Percentiles rank a stretch among this genome's conserved stretches.
These are phyloP conservation scores for Talaromyces thailandensis DNA, from an alignment of 495 filamentous ascomycete species.

Conservation along the genomic window DNA sequence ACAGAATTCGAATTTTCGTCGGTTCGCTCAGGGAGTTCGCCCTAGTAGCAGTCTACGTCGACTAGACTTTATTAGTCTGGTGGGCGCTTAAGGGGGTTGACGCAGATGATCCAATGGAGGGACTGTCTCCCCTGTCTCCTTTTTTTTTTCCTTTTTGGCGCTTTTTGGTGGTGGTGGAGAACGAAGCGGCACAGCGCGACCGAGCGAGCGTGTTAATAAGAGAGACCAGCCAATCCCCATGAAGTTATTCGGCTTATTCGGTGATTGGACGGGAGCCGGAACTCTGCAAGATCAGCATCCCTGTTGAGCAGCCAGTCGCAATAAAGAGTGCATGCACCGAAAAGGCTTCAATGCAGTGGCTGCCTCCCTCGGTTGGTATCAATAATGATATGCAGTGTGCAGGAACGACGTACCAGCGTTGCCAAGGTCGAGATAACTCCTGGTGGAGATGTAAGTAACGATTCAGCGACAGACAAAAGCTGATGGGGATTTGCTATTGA, in stretches of 20 bases:
- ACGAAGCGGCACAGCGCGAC: not conserved
- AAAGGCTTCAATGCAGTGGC: not conserved
- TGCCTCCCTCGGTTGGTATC: not conserved
- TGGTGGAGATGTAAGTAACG: too few relatives aligned
- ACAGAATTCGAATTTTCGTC: not conserved
- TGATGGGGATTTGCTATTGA: too few relatives aligned
- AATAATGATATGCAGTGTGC: too few relatives aligned
- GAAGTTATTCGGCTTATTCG: not conserved
- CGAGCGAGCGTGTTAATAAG: not conserved
- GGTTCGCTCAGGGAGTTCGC: not conserved
- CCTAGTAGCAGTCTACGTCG: not conserved
- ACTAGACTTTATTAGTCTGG: not conserved
- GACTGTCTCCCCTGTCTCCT: not conserved
- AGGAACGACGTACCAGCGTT: not conserved
- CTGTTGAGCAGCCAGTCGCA: not conserved
- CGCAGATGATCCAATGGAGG: not conserved
- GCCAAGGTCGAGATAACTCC: not conserved
- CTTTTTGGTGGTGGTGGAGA: not conserved
- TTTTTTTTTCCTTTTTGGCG: not conserved
- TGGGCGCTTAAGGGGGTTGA: slow-evolving; percentile 2
- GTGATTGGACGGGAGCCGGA: not conserved
- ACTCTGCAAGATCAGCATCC: not conserved
- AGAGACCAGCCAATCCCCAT: not conserved
- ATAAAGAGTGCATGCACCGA: not conserved
- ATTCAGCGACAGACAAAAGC: not conserved